A percentile compares a stretch with the other conserved stretches of the same genome.
Evolutionary conservation across 2,329 filamentous ascomycete genomes (phyloP).

Genomic region (Chaetomiaceae sp.): DNA sequence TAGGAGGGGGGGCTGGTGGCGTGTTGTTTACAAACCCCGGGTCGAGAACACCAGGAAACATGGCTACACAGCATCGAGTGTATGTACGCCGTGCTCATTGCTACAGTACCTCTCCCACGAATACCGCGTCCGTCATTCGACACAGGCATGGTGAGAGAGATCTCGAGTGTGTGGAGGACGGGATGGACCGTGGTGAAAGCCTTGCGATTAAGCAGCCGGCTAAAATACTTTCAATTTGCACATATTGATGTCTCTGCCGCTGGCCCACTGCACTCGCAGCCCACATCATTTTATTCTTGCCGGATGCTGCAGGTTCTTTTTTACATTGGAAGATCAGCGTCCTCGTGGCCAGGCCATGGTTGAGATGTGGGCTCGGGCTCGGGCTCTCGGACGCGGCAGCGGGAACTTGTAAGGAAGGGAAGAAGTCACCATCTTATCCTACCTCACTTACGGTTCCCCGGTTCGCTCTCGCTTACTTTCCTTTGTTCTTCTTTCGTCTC

Average conservation of each 20-base stretch:
- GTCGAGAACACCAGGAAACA: not conserved
- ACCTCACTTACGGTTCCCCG: slow-evolving; percentile 16
- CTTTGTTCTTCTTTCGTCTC: not conserved
- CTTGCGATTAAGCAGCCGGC: slow-evolving; percentile 16
- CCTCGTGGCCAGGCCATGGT: not conserved
- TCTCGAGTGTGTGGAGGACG: not conserved
- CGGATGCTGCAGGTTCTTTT: slow-evolving; percentile 8
- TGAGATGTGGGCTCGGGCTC: not conserved
- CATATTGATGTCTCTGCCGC: slow-evolving; percentile 23
- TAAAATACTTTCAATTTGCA: slow-evolving; percentile 27
- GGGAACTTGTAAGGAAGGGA: too few species aligned
- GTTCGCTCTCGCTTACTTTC: slow-evolving; percentile 7
- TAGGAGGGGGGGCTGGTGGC: too few species aligned
- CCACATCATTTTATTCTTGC: not conserved
- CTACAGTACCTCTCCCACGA: too few species aligned
- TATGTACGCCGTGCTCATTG: too few species aligned
- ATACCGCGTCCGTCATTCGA: not conserved
- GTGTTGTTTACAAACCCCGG: too few species aligned
- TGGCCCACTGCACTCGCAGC: slow-evolving; percentile 9
- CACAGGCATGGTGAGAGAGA: slow-evolving; percentile 5
- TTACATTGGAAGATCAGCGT: not conserved
- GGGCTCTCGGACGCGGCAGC: too few species aligned
- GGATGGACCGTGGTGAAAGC: not conserved
- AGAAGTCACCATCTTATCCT: too few species aligned
- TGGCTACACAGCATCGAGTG: not conserved